These are phyloP conservation scores for Hypoxylon fuscum DNA, from an alignment of 495 filamentous ascomycete genomes.

Conservation along the genomic window DNA sequence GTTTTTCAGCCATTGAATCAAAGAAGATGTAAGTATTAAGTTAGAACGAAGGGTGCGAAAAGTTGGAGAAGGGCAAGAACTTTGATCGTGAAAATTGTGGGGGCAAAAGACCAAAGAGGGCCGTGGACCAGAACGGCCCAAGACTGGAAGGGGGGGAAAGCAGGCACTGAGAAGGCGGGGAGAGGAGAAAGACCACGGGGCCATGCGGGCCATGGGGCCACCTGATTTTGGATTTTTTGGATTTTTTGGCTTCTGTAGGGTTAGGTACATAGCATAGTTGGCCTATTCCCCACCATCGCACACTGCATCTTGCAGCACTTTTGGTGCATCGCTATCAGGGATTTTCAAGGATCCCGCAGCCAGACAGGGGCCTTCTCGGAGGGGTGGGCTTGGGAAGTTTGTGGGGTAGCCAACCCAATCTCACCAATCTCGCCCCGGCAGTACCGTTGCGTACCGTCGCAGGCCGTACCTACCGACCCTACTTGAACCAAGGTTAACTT, in stretches of 20 bases:
- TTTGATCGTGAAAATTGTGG: slow-evolving; percentile 44
- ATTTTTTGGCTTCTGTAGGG: background rate
- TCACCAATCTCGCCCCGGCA: slow-evolving; percentile 31
- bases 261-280: slow-evolving; percentile 6
- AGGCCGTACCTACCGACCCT: slow-evolving; percentile 40
- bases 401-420: slow-evolving; percentile 42
- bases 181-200: slow-evolving; percentile 34
- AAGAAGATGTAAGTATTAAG: slow-evolving; percentile 17
- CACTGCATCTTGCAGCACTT: slow-evolving; percentile 28
- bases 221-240: slow-evolving; percentile 25
- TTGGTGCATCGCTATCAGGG: slow-evolving; percentile 21
- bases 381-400: slow-evolving; percentile 20
- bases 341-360: slow-evolving; percentile 26
- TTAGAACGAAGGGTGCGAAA: slow-evolving; percentile 33
- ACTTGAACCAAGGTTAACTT: slow-evolving; percentile 31
- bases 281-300: slow-evolving; percentile 12
- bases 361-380: slow-evolving; percentile 22
- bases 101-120: slow-evolving; percentile 31
- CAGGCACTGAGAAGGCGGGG: slow-evolving; percentile 8
- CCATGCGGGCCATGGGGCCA: slow-evolving; percentile 37
- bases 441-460: slow-evolving; percentile 31
- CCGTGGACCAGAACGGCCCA: background rate
- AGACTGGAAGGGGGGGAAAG: slow-evolving; percentile 4
- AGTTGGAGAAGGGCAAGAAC: slow-evolving; percentile 40
- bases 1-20: slow-evolving; percentile 44